Evolutionary conservation across 495 filamentous ascomycete species (phyloP), one percentile per base, ranked within the genome.

Genomic region (Daldinia concentrica): DNA sequence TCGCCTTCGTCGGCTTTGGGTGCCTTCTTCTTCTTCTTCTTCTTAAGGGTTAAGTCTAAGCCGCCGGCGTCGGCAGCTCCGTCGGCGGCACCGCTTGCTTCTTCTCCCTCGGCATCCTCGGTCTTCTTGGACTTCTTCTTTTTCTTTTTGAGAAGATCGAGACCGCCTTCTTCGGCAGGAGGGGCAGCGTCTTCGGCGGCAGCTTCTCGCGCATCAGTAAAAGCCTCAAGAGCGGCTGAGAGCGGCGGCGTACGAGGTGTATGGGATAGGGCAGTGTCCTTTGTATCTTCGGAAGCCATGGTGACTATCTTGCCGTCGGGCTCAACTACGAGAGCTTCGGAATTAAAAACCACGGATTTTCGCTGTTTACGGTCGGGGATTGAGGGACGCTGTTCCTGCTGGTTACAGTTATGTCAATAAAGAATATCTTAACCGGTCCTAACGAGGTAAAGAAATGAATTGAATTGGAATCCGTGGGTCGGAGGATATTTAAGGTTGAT

Each of bases 1-100:
- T 89, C 86, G 27, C 85, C 82, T 62, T 88, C 88, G 57, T 78
- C 82, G 32, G 81, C 86, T 84, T 92, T 93, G 78, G 88, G 85
- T 66, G 83, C 75, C 89, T 95, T 95, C 88, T 93, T 95, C 89
- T 97, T 97, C 86, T 97, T 95, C 81, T 93, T 97, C 80, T 97
- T 97, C 84, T 97, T 97, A 83, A 96, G 84, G 61, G 88, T 86
- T 30, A 92, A 87, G 82, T 96, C 92, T 74, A 95, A 85, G 60
- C 90, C 90, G 19, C 84, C 88, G 69, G 65, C 62, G 17, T 73
- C 70, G 24, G 27, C 71, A 12, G 70, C 51, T 9, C 71, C 66
- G 30, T 88, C 83, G 8, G 83, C 79, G 36, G 77, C 81, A 27
- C 82, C 85, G 27, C 87, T 90, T 36, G 83, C 88, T 41, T 82